Conservation (phyloP, 352 stramenopile genomes). For the Phytopythium ostracodes region DNA sequence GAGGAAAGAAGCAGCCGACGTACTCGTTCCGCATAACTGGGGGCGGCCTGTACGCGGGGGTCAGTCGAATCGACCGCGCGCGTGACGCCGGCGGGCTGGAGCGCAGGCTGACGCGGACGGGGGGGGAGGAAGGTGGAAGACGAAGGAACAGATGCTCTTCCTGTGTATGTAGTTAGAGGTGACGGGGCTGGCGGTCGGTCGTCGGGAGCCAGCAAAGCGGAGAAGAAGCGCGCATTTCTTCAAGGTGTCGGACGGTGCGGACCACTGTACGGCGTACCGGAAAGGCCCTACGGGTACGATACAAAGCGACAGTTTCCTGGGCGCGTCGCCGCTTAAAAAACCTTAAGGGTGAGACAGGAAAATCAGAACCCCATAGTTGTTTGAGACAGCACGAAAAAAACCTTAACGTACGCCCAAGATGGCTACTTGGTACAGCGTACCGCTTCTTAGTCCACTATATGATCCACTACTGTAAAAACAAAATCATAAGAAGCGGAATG, state of each 20-base stretch:
- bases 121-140: neutral
- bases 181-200: neutral
- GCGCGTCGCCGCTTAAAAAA: neutral
- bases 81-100: conserved; percentile 7
- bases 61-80: neutral
- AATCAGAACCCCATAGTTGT: neutral
- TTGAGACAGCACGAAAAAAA: neutral
- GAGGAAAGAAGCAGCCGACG: conserved; percentile 11
- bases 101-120: neutral
- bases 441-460: neutral
- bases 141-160: no score
- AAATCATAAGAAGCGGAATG: neutral
- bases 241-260: conserved; percentile 2
- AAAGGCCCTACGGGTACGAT: neutral
- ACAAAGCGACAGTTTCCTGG: neutral
- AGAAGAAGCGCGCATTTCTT: neutral
- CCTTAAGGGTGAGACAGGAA: neutral
- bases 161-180: no score
- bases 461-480: neutral
- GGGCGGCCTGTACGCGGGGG: no score
- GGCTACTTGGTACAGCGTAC: neutral
- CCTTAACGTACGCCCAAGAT: neutral
- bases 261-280: neutral
- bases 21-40: conserved; percentile 18
- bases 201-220: neutral